Evolutionary conservation across 31 red algal genomes (phyloP), one percentile per base, ranked within the genome.

Genomic region (Endocladia muricata): DNA sequence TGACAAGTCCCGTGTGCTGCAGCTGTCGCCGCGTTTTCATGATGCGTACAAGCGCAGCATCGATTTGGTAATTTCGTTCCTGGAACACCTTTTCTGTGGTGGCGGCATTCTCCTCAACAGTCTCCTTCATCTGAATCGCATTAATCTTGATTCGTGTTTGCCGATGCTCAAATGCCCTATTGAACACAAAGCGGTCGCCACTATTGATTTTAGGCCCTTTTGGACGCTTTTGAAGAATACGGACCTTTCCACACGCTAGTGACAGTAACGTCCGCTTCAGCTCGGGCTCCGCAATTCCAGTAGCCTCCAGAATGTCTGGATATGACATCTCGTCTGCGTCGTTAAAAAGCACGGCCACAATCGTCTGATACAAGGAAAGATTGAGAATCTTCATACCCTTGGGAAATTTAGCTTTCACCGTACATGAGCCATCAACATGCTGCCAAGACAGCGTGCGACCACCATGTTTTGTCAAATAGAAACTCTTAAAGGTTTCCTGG

Each of bases 1-100:
- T 38, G 68, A 99, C 82, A 31, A 99, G 68, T 8, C 80, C 70
- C 13, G 89, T 73, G 52, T 99, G 93, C 26, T 88, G 85, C 35
- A 96, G 41, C 31, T 78, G 76, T 55, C 74, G 76, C 48, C 93
- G 79, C 35, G 87, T 90, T 75, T 99, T 99, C 85, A 99, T 89
- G 21, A 99, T 88, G 19, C 97, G 73, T 63, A 99, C 97, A 43
- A 99, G 72, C 32, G 89, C 93, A 28, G 93, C 93, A 66, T 99
- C 97, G 65, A 99, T 94, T 59, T 96, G 90, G 72, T 82, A 91
- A 47, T 91, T 86, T 38, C 97, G 70, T 52, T 99, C 97, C 41
- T 90, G 86, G 73, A 91, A 93, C 13, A 96, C 97, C 30, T 69
- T 71, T 63, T 95, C 89, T 25, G 89, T 88, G 8, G 89, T 96